Evolutionary conservation across 1,139 yeast species (phyloP).

Genomic region (Scheffersomyces segobiensis): DNA sequence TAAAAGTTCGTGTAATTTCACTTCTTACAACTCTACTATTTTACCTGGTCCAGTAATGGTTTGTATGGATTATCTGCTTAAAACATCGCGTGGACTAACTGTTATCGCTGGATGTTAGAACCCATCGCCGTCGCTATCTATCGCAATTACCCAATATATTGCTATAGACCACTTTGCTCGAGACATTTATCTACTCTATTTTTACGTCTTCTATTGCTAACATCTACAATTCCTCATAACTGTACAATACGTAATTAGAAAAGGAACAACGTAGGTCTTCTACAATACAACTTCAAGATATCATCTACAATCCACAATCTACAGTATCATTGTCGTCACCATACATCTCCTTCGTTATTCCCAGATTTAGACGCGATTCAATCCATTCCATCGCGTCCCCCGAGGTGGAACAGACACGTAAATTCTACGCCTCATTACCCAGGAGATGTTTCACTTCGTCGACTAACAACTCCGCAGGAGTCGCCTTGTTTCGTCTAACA

Average conservation of each 20-base stretch:
- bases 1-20: background rate
- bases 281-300: background rate
- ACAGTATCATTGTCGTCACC: background rate
- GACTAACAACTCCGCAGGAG: background rate
- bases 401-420: background rate
- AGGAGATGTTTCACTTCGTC: background rate
- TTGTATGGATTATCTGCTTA: background rate
- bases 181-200: background rate
- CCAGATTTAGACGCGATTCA: background rate
- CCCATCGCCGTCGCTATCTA: background rate
- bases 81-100: too few species aligned
- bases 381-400: background rate
- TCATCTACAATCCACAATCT: background rate
- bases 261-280: too few species aligned
- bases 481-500: background rate
- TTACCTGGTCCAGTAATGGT: background rate
- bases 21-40: background rate
- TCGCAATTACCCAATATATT: background rate
- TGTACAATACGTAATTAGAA: too few species aligned
- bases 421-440: background rate
- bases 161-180: too few species aligned
- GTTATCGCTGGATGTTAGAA: background rate
- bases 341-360: background rate
- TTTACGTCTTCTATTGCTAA: background rate
- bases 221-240: background rate